Percentiles rank a stretch among this genome's conserved stretches.
These are phyloP conservation scores for Choiromyces venosus DNA, from an alignment of 495 filamentous ascomycete genomes.

Conservation along the genomic window DNA sequence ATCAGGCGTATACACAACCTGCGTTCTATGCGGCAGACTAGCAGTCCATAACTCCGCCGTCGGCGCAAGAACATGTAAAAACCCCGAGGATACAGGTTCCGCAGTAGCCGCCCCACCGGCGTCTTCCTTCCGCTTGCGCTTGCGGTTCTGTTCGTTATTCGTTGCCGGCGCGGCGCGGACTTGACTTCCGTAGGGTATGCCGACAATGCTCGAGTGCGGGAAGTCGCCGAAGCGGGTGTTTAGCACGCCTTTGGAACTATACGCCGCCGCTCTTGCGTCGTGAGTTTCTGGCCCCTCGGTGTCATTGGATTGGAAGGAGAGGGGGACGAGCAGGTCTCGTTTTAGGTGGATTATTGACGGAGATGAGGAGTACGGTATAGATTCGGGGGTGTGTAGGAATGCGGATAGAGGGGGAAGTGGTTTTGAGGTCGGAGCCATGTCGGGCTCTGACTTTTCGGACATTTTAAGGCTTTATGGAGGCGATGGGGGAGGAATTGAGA, in stretches of 20 bases:
- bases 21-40: slow-evolving; percentile 85
- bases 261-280: slow-evolving; percentile 61
- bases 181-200: slow-evolving; percentile 83
- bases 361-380: slow-evolving; percentile 14
- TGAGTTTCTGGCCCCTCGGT: slow-evolving; percentile 51
- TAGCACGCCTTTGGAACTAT: slow-evolving; percentile 49
- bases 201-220: slow-evolving; percentile 78
- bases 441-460: background rate
- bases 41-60: slow-evolving; percentile 91
- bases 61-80: slow-evolving; percentile 82
- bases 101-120: slow-evolving; percentile 19
- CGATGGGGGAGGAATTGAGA: background rate
- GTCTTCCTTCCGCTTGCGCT: slow-evolving; percentile 52
- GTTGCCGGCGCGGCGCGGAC: slow-evolving; percentile 70
- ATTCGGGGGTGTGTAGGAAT: slow-evolving; percentile 32
- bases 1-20: slow-evolving; percentile 96
- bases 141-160: slow-evolving; percentile 49
- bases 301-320: slow-evolving; percentile 53
- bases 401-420: slow-evolving; percentile 22
- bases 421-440: background rate
- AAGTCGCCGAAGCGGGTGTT: slow-evolving; percentile 96
- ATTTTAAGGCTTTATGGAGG: background rate
- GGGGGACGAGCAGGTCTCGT: slow-evolving; percentile 71
- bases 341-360: slow-evolving; percentile 70
- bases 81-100: slow-evolving; percentile 56